These are phyloP conservation scores for Pseudomonodictys pantanalensis DNA, from an alignment of 495 filamentous ascomycete species.

Conservation along the genomic window DNA sequence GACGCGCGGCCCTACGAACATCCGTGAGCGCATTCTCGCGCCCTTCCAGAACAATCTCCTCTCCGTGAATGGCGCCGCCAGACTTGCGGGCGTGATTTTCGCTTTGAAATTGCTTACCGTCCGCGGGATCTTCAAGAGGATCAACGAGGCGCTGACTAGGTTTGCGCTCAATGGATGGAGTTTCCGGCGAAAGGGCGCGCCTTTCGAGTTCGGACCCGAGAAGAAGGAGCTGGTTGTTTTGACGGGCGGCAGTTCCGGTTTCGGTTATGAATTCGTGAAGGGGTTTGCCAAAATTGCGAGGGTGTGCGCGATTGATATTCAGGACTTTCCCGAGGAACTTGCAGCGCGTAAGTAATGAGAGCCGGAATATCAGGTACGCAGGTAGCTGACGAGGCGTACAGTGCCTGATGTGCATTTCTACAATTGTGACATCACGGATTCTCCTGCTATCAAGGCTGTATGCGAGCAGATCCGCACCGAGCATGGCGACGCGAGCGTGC, in stretches of 20 bases:
- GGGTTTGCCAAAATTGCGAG: constrained; percentile 47
- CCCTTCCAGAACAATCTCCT: constrained; percentile 10
- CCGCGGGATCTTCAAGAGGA: constrained; percentile 39
- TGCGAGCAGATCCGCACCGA: constrained; percentile 38
- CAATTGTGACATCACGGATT: constrained; percentile 53
- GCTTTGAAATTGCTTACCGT: constrained; percentile 12
- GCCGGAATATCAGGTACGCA: not conserved
- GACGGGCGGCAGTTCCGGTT: constrained; percentile 58
- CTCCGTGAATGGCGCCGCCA: not conserved
- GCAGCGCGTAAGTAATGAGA: not conserved
- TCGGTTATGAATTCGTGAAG: constrained; percentile 53
- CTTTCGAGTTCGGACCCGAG: constrained; percentile 20
- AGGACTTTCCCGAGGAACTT: constrained; percentile 11
- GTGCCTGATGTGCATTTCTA: constrained; percentile 41
- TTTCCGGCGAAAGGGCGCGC: constrained; percentile 33
- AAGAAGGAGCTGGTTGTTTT: constrained; percentile 54
- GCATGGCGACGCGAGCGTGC: constrained; percentile 52
- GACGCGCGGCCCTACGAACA: constrained; percentile 8
- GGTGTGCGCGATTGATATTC: constrained; percentile 44
- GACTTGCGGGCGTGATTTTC: not conserved
- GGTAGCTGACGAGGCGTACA: not conserved
- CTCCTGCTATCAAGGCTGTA: constrained; percentile 42
- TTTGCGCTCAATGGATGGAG: constrained; percentile 52
- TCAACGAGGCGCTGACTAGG: constrained; percentile 45
- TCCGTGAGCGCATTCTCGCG: constrained; percentile 10